These are phyloP conservation scores for Bremia lactucae DNA, from an alignment of 352 stramenopile genomes.

Conservation along the genomic window DNA sequence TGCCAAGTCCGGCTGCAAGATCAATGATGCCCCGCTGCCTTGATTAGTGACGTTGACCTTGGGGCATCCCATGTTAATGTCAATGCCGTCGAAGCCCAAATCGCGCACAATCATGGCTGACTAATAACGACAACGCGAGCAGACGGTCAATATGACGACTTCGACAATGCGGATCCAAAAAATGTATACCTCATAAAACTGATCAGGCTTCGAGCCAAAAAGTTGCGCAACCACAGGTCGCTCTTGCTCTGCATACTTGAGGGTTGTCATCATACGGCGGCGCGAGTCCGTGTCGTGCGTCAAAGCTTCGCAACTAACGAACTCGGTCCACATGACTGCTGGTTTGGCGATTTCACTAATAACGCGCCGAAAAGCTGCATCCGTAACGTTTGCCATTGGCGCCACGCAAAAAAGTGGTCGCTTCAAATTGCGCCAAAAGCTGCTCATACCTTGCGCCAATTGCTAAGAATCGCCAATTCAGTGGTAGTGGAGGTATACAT, in stretches of 20 bases:
- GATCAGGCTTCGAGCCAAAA: conserved; percentile 78
- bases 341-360: conserved; percentile 73
- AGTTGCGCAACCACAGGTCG: conserved; percentile 70
- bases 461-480: no score
- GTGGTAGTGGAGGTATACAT: no score
- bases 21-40: conserved; percentile 57
- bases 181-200: conserved; percentile 63
- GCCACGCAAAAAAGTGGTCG: conserved; percentile 74
- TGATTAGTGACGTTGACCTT: conserved; percentile 74
- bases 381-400: conserved; percentile 80
- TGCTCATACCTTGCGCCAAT: no score
- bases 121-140: conserved; percentile 14
- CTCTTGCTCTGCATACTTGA: conserved; percentile 64
- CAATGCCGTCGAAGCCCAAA: conserved; percentile 75
- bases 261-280: conserved; percentile 64
- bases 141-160: not conserved
- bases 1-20: conserved; percentile 46
- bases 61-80: conserved; percentile 83
- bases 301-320: conserved; percentile 77
- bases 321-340: conserved; percentile 80
- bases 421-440: conserved; percentile 53
- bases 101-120: conserved; percentile 67
- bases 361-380: conserved; percentile 55
- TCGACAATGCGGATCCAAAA: not conserved
- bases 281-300: conserved; percentile 48